phyloP scores from a whole-genome alignment of 164 flowering plant genomes.

The Echeveria elegans region DNA sequence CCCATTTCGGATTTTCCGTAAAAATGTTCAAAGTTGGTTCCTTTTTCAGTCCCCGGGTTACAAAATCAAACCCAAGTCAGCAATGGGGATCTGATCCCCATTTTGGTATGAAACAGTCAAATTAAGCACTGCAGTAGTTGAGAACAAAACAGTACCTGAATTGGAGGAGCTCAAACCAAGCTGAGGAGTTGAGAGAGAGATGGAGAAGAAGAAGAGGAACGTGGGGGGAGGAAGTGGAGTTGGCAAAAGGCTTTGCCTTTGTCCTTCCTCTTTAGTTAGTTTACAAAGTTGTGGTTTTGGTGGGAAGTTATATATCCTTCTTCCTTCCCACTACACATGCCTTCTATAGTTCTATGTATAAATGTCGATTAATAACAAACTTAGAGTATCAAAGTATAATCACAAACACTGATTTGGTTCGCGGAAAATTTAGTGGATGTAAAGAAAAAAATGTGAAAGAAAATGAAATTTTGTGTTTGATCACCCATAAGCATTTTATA shows the following conservation, averaged over 20 bases:
- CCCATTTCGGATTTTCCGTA: background rate
- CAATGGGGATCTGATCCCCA: background rate
- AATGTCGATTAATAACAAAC: too few species aligned
- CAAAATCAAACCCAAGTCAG: background rate
- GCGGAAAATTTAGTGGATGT: too few species aligned
- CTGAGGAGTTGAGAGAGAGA: background rate
- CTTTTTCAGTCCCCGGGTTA: background rate
- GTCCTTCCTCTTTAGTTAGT: background rate
- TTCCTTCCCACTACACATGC: too few species aligned
- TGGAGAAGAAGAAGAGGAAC: background rate
- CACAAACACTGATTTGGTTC: too few species aligned
- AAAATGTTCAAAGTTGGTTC: background rate
- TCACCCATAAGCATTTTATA: too few species aligned
- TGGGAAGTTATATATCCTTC: constrained; percentile 3
- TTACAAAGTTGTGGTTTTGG: constrained; percentile 1
- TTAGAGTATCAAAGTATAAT: too few species aligned
- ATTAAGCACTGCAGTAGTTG: too few species aligned
- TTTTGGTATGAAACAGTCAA: too few species aligned
- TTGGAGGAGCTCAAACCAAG: background rate
- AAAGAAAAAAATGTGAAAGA: too few species aligned
- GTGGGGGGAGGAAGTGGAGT: background rate
- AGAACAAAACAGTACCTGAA: background rate
- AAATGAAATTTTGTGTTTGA: too few species aligned
- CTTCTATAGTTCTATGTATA: too few species aligned
- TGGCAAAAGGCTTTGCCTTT: background rate